Base-by-base conservation (phyloP, 2,329 filamentous ascomycete species). In the Paraphaeosphaeria minitans region DNA sequence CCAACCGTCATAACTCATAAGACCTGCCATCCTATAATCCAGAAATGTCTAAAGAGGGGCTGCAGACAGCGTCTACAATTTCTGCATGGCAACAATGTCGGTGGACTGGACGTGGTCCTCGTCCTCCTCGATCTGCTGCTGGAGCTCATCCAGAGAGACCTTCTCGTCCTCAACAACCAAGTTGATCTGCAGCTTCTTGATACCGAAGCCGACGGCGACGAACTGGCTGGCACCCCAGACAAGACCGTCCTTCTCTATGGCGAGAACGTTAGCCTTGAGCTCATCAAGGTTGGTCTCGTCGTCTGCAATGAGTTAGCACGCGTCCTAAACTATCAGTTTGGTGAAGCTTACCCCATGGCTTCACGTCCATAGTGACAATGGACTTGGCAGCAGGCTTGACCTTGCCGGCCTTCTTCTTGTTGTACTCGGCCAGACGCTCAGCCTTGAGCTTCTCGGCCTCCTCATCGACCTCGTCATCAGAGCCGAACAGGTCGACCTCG, bases 121-220 rank as follows among this genome's bases (percentile, higher is more conserved):
- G 73, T 93, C 86, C 69, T 86, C 91, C 76, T 87, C 86, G 74
- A 98, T 96, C 84, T 91, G 75, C 78, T 92, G 88, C 85, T 97
- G 87, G 70, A 99, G 89, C 64, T 97, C 94, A 71, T 89, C 87
- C 66, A 91, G 79, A 68, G 91, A 93, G 77, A 99, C 80, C 87
- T 97, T 97, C 69, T 98, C 94, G 79, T 99, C 95, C 85, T 98
- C 95, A 67, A 98, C 84, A 72, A 98, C 93, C 71, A 98, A 82
- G 89, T 92, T 98, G 85, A 99, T 96, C 87, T 98, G 94, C 66
- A 99, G 89, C 88, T 98, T 98, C 87, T 91, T 95, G 85, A 99
- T 96, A 85, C 95, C 95, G 86, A 92, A 99, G 75, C 93, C 94
- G 73, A 99, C 89, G 68, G 93, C 80, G 53, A 96, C 89, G 67